Percentiles rank a stretch among this genome's conserved stretches.
phyloP scores from a whole-genome alignment of 352 stramenopile genomes.

The Pythium volutum region DNA sequence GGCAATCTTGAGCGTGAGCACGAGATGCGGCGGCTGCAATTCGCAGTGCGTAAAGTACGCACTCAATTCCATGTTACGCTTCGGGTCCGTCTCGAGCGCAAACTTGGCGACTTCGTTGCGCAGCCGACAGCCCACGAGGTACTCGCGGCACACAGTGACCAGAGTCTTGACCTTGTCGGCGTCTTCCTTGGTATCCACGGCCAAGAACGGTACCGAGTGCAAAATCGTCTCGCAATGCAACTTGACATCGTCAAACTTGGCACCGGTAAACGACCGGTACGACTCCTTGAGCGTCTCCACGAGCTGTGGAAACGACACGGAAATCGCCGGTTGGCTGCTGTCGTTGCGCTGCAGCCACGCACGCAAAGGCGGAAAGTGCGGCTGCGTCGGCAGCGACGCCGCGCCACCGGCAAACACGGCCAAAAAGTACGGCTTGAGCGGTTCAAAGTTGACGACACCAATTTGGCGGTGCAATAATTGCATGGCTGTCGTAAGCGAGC shows the following conservation, averaged over 20 bases:
- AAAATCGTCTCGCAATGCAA: conserved; percentile 92
- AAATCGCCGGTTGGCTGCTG: conserved; percentile 83
- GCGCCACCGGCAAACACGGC: conserved; percentile 77
- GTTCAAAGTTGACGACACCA: conserved; percentile 96
- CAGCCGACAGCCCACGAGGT: conserved; percentile 97
- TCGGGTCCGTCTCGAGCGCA: conserved; percentile 64
- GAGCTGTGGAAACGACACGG: conserved; percentile 88
- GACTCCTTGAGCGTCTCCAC: conserved; percentile 93
- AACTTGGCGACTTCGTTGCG: conserved; percentile 83
- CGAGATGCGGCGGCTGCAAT: conserved; percentile 96
- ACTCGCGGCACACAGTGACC: conserved; percentile 96
- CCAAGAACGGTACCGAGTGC: conserved; percentile 93
- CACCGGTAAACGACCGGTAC: conserved; percentile 96
- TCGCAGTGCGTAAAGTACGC: conserved; percentile 99
- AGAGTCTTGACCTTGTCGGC: conserved; percentile 94
- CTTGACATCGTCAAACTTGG: conserved; percentile 98
- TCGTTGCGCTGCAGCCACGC: conserved; percentile 87
- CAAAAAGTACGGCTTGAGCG: conserved; percentile 91
- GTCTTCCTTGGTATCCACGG: conserved; percentile 92
- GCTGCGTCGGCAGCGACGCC: conserved; percentile 84
- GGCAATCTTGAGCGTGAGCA: conserved; percentile 98
- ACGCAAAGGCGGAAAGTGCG: conserved; percentile 67
- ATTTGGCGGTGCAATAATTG: conserved; percentile 99
- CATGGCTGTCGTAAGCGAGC: conserved; percentile 95
- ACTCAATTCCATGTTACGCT: conserved; percentile 95